A percentile compares a stretch with the other conserved stretches of the same genome.
Conservation (phyloP, 495 filamentous ascomycete species). For the Podospora pseudoanserina region DNA sequence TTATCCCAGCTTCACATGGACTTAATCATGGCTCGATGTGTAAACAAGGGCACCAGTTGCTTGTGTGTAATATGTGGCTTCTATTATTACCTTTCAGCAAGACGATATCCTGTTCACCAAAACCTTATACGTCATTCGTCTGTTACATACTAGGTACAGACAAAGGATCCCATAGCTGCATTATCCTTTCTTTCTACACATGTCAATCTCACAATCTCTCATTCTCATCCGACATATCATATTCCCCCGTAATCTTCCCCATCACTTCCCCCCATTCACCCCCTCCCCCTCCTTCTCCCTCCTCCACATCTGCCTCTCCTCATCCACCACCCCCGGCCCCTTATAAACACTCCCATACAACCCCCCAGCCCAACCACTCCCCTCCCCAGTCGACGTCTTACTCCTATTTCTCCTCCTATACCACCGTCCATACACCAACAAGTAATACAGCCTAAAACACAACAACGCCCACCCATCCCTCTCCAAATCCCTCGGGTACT, state of each 20-base stretch:
- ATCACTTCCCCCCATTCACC: constrained; percentile 1
- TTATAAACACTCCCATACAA: constrained; percentile 52
- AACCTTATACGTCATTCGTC: too few species aligned
- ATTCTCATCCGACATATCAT: background rate
- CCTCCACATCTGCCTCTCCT: constrained; percentile 49
- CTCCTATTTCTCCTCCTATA: constrained; percentile 33
- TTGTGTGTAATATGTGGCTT: too few species aligned
- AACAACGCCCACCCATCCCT: constrained; percentile 35
- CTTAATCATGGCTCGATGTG: too few species aligned
- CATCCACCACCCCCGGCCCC: constrained; percentile 45
- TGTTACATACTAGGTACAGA: too few species aligned
- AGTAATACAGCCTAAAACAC: constrained; percentile 41
- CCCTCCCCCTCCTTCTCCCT: constrained; percentile 38
- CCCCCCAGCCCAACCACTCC: constrained; percentile 48
- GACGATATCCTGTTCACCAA: too few species aligned
- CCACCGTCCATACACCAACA: constrained; percentile 41
- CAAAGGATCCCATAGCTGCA: too few species aligned
- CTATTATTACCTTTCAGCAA: too few species aligned
- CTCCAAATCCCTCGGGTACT: constrained; percentile 58
- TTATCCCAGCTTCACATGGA: too few species aligned
- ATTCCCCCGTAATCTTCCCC: background rate
- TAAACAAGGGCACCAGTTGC: too few species aligned
- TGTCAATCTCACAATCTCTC: background rate
- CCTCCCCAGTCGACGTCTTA: constrained; percentile 11
- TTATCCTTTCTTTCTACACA: too few species aligned